Evolutionary conservation across 2,329 filamentous ascomycete species (phyloP).

Genomic region (Orbilia blumenaviensis): DNA sequence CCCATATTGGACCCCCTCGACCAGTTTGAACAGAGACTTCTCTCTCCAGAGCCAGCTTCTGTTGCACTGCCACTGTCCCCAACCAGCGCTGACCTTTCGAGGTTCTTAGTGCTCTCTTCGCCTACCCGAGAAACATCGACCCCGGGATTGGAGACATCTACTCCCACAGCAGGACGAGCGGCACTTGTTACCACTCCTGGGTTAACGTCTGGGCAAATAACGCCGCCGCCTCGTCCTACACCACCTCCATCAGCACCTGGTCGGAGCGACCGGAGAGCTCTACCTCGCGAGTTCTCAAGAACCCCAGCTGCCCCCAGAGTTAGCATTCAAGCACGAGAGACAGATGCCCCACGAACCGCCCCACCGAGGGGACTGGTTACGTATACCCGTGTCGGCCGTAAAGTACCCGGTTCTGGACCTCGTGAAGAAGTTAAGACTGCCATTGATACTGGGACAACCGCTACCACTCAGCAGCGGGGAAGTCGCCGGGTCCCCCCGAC

Average conservation of each 20-base stretch:
- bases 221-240: conserved; percentile 23
- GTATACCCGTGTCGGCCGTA: not conserved
- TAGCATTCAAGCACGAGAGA: not conserved
- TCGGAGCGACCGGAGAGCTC: not conserved
- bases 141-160: not conserved
- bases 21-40: not conserved
- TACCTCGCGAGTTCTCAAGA: not conserved
- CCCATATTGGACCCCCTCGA: not conserved
- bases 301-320: conserved; percentile 1
- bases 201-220: not conserved
- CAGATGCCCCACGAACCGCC: conserved; percentile 17
- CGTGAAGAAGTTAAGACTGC: not conserved
- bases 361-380: not conserved
- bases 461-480: not conserved
- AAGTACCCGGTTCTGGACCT: not conserved
- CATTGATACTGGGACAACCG: no score
- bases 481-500: conserved; percentile 10
- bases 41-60: conserved; percentile 3
- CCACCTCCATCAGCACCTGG: conserved; percentile 30
- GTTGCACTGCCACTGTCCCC: not conserved
- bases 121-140: not conserved
- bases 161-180: not conserved
- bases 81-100: not conserved
- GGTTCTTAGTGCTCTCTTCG: not conserved
- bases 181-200: not conserved